A percentile compares a stretch with the other conserved stretches of the same genome.
phyloP scores from a whole-genome alignment of 2,329 filamentous ascomycete genomes.

The Scedosporium minutisporum region DNA sequence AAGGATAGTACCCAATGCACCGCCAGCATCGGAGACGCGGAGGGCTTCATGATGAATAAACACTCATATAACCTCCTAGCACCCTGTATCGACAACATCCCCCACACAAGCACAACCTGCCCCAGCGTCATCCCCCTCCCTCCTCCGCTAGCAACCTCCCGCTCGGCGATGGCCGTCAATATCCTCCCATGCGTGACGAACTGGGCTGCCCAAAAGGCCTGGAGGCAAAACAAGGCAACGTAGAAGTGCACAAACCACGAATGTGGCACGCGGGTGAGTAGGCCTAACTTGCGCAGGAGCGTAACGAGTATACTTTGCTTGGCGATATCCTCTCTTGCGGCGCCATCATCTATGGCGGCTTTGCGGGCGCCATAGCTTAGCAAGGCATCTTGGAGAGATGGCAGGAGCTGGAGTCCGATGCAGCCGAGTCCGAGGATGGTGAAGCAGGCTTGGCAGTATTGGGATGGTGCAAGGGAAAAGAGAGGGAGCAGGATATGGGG shows the following conservation, averaged over 20 bases:
- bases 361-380: slow-evolving; percentile 41
- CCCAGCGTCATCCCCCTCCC: slow-evolving; percentile 42
- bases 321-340: slow-evolving; percentile 11
- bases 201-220: slow-evolving; percentile 65
- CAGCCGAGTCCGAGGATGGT: slow-evolving; percentile 30
- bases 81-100: slow-evolving; percentile 68
- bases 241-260: slow-evolving; percentile 90
- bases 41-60: slow-evolving; percentile 52
- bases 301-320: background rate
- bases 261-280: slow-evolving; percentile 61
- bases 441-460: slow-evolving; percentile 37
- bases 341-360: slow-evolving; percentile 8
- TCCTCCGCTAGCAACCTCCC: slow-evolving; percentile 18
- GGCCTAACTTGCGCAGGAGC: slow-evolving; percentile 12
- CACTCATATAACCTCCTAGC: slow-evolving; percentile 69
- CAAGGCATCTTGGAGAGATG: slow-evolving; percentile 34
- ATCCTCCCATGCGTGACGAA: slow-evolving; percentile 43
- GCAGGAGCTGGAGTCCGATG: slow-evolving; percentile 32
- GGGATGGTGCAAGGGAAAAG: slow-evolving; percentile 8
- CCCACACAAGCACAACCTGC: slow-evolving; percentile 58
- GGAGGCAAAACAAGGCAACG: slow-evolving; percentile 56
- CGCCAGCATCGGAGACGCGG: slow-evolving; percentile 72
- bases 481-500: background rate
- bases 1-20: slow-evolving; percentile 75
- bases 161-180: slow-evolving; percentile 37